Evolutionary conservation across 805 yeast species (phyloP), one percentile per base, ranked within the genome.

Genomic region (Saccharomycopsis capsularis): DNA sequence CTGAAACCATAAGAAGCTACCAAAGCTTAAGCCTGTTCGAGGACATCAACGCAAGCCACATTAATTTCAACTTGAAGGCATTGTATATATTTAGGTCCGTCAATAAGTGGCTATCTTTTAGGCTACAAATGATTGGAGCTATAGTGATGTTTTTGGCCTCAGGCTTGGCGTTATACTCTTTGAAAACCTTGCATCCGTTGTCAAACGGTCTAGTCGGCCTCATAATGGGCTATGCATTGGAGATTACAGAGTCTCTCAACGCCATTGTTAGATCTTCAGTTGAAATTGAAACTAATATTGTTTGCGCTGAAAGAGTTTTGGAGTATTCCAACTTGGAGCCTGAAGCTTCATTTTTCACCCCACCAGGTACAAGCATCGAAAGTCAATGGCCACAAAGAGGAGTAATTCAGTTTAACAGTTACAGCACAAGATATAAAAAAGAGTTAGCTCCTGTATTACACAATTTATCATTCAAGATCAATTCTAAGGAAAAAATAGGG

Each of bases 1-100:
- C 81, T 23, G 78, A 79, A 44, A 89, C 95, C 1, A 79, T 88
- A 47, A 70, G 85, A 38, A 95, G 95, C 0, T 89, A 75, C 59
- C 68, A 72, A n/a, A 93, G 86, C 55, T 62, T 64, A 25, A 71
- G 68, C 3, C 69, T 91, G 48, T 89, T 87, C 64, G 67, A 69
- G 21, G 74, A 63, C 59, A 69, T 76, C 49, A 82, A 82, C 61
- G 62, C 65, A 30, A 66, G 70, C 18, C 71, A 73, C 52, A 64
- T 80, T 51, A 79, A 79, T 60, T 67, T 67, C 53, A 73, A 74
- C 57, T 67, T 73, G 55, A 65, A 72, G 46, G 68, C 75, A 35
- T 63, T 74, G 5, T 78, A 72, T 57, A 68, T 78, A 56, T 65
- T 74, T 54, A 69, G 80, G 51, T 71, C 79, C 0, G 72, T 76